phyloP scores from a whole-genome alignment of 805 yeast genomes.

The Saccharomycopsis vini region DNA sequence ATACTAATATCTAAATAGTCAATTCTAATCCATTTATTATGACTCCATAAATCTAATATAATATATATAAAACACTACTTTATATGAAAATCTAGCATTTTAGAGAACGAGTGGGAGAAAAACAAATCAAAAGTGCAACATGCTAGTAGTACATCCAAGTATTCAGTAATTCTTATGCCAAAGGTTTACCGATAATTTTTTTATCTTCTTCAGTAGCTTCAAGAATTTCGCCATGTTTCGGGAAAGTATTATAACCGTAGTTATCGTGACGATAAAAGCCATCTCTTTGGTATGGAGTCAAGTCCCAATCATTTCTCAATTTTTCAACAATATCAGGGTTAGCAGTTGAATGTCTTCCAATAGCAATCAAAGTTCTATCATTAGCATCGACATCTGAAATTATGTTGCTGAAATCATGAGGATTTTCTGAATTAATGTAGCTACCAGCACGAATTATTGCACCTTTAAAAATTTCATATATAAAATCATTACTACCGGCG shows the following conservation, averaged over 20 bases:
- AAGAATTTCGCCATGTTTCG: neutral
- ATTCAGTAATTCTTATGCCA: too few species aligned
- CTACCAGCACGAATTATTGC: constrained; percentile 34
- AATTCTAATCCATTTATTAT: too few species aligned
- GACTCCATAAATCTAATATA: too few species aligned
- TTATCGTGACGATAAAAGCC: constrained; percentile 29
- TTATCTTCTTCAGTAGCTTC: neutral
- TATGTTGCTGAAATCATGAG: too few species aligned
- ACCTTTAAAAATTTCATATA: constrained; percentile 38
- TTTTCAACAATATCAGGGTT: constrained; percentile 35
- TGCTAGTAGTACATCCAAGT: too few species aligned
- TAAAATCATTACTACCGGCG: constrained; percentile 31
- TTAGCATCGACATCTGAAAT: constrained; percentile 5
- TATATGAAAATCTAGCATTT: too few species aligned
- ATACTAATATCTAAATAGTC: too few species aligned
- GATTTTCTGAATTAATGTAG: constrained; percentile 22
- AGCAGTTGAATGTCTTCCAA: constrained; percentile 24
- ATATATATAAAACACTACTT: too few species aligned
- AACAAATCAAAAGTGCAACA: too few species aligned
- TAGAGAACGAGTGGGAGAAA: too few species aligned
- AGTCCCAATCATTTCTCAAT: constrained; percentile 26
- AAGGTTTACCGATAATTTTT: neutral
- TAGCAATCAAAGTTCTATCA: constrained; percentile 5
- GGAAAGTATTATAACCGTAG: constrained; percentile 1
- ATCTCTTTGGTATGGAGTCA: constrained; percentile 32